Base-by-base conservation (phyloP, 225 moss, liverwort and hornwort species). In the Climacium dendroides region DNA sequence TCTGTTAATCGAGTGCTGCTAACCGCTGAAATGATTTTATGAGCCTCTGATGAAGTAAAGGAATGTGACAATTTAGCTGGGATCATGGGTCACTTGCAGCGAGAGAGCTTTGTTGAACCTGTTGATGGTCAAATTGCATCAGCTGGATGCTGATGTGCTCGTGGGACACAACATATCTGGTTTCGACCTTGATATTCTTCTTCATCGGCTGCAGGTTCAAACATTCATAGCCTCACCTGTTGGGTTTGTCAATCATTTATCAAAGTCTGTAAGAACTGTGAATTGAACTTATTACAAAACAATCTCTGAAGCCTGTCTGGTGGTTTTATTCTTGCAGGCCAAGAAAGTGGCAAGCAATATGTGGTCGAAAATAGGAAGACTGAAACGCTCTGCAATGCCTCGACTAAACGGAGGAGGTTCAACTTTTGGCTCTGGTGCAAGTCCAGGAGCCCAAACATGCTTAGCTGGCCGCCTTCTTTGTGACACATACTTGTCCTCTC, bases 81-180 rank as follows among this genome's bases (percentile, higher is more conserved):
- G 53, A 34, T 90, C n/a, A 78, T 23, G 84, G 65, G 76, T 92
- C 70, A 84, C 41, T 85, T 92, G 89, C 96, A 99, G 96, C 93
- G 99, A 99, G 90, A 94, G 99, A 93, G 99, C 99, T 52, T 86
- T 99, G 78, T 89, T 99, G 85, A 99, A 95, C 92, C 94, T 91
- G 83, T 91, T 99, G 83, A 96, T 99, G 96, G 89, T 94, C 92
- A 99, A 96, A 91, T 90, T 99, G 78, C 95, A 99, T 80, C 97
- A 99, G 93, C 93, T 99, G 26, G 99, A 99, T 87, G 95, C 99
- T 64, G 99, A 99, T 88, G 96, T 99, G 79, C 93, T 99, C 59
- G 97, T 99, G 43, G 99, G 99, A 70, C 99, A 99, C 81, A 97
- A 99, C 75, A 99, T 99, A 87, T 99, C 99, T 72, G 99, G 99